Evolutionary conservation across 345 rosid species (phyloP).

Genomic region (Psidium guajava): DNA sequence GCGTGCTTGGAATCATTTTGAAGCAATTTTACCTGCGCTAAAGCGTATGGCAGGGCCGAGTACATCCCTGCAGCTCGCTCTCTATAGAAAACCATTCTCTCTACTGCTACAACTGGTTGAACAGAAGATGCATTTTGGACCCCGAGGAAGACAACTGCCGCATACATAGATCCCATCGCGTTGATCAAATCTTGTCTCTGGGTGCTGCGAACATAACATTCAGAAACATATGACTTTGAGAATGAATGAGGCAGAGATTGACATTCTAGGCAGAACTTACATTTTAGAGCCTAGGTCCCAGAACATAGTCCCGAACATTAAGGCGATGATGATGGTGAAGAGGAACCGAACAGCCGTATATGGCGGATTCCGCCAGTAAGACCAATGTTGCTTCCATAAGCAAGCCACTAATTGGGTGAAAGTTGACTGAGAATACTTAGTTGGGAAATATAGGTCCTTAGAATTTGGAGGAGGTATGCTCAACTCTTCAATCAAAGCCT

Average conservation of each 20-base stretch:
- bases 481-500: slow-evolving; percentile 17
- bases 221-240: background rate
- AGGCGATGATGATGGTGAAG: slow-evolving; percentile 20
- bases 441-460: slow-evolving; percentile 18
- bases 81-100: slow-evolving; percentile 38
- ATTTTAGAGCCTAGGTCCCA: slow-evolving; percentile 29
- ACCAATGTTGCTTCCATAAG: slow-evolving; percentile 35
- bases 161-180: slow-evolving; percentile 37
- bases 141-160: slow-evolving; percentile 29
- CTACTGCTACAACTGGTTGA: slow-evolving; percentile 28
- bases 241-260: background rate
- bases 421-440: slow-evolving; percentile 19
- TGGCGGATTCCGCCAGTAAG: slow-evolving; percentile 37
- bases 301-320: slow-evolving; percentile 29
- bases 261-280: background rate
- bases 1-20: background rate
- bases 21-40: slow-evolving; percentile 24
- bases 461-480: slow-evolving; percentile 24
- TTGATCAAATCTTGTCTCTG: slow-evolving; percentile 16
- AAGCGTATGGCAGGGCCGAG: slow-evolving; percentile 36
- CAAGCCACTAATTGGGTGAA: slow-evolving; percentile 26
- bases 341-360: slow-evolving; percentile 34
- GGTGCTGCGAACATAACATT: background rate
- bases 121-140: slow-evolving; percentile 20
- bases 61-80: slow-evolving; percentile 54